Percentiles rank a stretch among this genome's conserved stretches.
Conservation (phyloP, 352 stramenopile genomes). For the Phytophthora capsici region DNA sequence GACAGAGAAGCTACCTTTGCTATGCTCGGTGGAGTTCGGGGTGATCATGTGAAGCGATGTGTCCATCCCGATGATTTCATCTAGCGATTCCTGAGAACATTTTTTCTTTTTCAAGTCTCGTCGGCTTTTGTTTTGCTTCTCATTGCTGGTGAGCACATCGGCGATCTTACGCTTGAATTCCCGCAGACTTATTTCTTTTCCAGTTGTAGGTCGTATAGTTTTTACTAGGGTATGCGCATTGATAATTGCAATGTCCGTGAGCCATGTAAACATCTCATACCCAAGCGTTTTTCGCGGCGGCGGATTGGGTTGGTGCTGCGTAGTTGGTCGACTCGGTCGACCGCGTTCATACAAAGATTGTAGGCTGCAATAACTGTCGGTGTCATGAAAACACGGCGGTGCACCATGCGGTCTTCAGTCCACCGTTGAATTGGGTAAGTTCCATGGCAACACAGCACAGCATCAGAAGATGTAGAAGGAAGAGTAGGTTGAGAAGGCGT, state of each 20-base stretch:
- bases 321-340: constrained; percentile 20
- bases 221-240: constrained; percentile 4
- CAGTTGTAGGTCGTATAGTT: neutral
- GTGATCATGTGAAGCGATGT: constrained; percentile 15
- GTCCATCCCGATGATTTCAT: constrained; percentile 8
- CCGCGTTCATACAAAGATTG: constrained; percentile 15
- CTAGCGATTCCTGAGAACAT: neutral
- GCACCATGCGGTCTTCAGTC: constrained; percentile 19
- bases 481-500: constrained; percentile 4
- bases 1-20: constrained; percentile 11
- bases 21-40: constrained; percentile 5
- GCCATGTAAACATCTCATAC: constrained; percentile 18
- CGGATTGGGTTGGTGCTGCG: constrained; percentile 17
- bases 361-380: constrained; percentile 10
- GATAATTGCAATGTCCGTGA: constrained; percentile 19
- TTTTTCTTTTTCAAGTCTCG: neutral
- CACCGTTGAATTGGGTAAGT: constrained; percentile 7
- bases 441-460: constrained; percentile 14
- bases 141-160: neutral
- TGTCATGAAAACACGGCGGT: constrained; percentile 9
- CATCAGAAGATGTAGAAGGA: constrained; percentile 1
- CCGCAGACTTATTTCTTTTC: constrained; percentile 1
- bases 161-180: constrained; percentile 2
- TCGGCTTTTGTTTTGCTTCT: neutral
- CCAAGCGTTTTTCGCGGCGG: constrained; percentile 10